phyloP scores from a whole-genome alignment of 2,329 filamentous ascomycete species.

The Zymoseptoria passerinii region DNA sequence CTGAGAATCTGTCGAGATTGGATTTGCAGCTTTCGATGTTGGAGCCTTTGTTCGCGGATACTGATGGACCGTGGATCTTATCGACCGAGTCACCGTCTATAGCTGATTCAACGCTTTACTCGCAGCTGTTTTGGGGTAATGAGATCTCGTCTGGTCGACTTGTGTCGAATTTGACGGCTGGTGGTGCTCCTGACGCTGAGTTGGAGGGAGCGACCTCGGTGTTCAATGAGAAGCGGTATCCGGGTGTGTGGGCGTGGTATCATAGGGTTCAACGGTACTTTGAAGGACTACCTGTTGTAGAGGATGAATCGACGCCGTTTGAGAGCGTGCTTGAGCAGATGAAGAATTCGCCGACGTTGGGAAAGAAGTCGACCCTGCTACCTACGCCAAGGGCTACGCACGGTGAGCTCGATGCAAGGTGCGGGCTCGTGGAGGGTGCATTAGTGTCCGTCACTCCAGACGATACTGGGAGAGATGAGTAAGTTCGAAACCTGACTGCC shows the following conservation, averaged over 20 bases:
- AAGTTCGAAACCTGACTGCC: constrained; percentile 1
- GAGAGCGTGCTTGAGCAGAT: constrained; percentile 22
- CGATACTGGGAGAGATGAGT: constrained; percentile 33
- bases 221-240: constrained; percentile 33
- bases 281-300: constrained; percentile 21
- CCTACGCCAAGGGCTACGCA: constrained; percentile 25
- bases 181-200: constrained; percentile 26
- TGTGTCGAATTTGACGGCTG: constrained; percentile 31
- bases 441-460: constrained; percentile 32
- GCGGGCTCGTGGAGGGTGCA: constrained; percentile 26
- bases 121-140: constrained; percentile 33
- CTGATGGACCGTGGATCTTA: constrained; percentile 29
- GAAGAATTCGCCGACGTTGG: constrained; percentile 18
- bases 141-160: constrained; percentile 32
- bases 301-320: constrained; percentile 12
- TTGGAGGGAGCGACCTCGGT: constrained; percentile 20
- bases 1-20: constrained; percentile 30
- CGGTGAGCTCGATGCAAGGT: constrained; percentile 23
- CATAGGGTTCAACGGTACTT: constrained; percentile 28
- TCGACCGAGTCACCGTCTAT: constrained; percentile 29
- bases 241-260: constrained; percentile 32
- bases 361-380: constrained; percentile 21
- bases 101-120: constrained; percentile 33
- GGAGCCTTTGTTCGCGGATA: constrained; percentile 28
- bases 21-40: constrained; percentile 33